Evolutionary conservation across 2,329 filamentous ascomycete species (phyloP).

Genomic region (Colletotrichum lini): DNA sequence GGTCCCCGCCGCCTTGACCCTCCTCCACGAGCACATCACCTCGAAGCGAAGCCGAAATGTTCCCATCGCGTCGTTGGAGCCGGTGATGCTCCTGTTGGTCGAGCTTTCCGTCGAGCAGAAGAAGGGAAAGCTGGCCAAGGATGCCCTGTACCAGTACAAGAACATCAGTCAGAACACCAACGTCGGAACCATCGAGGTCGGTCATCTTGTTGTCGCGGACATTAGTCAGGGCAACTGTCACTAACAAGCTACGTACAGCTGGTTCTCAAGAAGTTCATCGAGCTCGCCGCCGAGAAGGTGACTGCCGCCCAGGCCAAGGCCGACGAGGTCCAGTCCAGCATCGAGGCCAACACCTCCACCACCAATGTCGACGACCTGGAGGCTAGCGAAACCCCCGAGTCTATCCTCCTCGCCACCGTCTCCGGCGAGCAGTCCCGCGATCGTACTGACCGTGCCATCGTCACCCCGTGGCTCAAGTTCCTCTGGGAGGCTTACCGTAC

Average conservation of each 20-base stretch:
- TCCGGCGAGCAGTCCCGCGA: constrained; percentile 98
- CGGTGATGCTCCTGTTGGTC: constrained; percentile 97
- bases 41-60: constrained; percentile 98
- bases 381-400: constrained; percentile 97
- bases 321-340: constrained; percentile 90
- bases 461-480: constrained; percentile 99
- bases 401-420: constrained; percentile 96
- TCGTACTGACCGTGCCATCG: constrained; percentile 96
- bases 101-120: constrained; percentile 97
- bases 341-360: constrained; percentile 81
- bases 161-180: constrained; percentile 99
- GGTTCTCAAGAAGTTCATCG: constrained; percentile 97
- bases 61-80: constrained; percentile 95
- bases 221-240: constrained; percentile 8
- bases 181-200: constrained; percentile 94
- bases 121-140: constrained; percentile 98
- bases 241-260: constrained; percentile 64
- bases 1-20: constrained; percentile 89
- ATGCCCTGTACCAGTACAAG: constrained; percentile 99
- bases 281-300: constrained; percentile 96
- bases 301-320: constrained; percentile 96
- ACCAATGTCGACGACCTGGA: constrained; percentile 94
- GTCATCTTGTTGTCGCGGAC: background rate
- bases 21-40: constrained; percentile 99
- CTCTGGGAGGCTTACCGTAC: constrained; percentile 99